Conservation (phyloP, 495 filamentous ascomycete species). For the Letharia columbiana region DNA sequence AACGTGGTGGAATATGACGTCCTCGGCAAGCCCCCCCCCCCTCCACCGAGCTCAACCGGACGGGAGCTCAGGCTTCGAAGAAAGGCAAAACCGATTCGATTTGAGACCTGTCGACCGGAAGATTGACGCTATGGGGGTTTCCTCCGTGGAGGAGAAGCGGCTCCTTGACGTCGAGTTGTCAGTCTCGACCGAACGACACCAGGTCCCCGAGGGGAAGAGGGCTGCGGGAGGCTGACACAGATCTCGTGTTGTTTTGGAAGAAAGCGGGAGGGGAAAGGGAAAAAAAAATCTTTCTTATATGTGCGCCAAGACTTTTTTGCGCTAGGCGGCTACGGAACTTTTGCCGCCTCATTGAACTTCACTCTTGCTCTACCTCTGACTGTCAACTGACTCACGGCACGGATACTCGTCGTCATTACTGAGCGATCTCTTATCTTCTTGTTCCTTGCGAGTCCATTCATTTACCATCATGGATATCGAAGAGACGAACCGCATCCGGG, state of each 20-base stretch:
- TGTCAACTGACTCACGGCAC: neutral
- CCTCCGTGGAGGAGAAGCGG: constrained; percentile 43
- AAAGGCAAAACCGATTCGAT: constrained; percentile 42
- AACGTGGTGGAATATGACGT: constrained; percentile 85
- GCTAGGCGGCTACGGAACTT: constrained; percentile 16
- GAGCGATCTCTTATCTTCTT: neutral
- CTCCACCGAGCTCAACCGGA: constrained; percentile 57
- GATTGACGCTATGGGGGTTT: constrained; percentile 60
- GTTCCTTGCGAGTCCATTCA: neutral
- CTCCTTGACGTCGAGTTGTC: constrained; percentile 85
- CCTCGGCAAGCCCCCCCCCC: constrained; percentile 39
- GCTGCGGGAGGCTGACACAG: constrained; percentile 72
- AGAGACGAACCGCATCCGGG: constrained; percentile 87
- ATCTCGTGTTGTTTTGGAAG: constrained; percentile 48
- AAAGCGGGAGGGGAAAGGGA: constrained; percentile 22
- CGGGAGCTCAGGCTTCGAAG: constrained; percentile 58
- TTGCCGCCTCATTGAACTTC: neutral
- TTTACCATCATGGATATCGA: constrained; percentile 47
- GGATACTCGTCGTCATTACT: neutral
- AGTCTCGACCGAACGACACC: constrained; percentile 65
- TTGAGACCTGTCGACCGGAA: constrained; percentile 91
- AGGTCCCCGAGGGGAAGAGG: constrained; percentile 30
- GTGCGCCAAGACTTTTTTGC: constrained; percentile 29
- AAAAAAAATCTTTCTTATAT: constrained; percentile 24
- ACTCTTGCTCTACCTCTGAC: neutral